Conservation (phyloP, 257 asterid species). For the Eucommia ulmoides region DNA sequence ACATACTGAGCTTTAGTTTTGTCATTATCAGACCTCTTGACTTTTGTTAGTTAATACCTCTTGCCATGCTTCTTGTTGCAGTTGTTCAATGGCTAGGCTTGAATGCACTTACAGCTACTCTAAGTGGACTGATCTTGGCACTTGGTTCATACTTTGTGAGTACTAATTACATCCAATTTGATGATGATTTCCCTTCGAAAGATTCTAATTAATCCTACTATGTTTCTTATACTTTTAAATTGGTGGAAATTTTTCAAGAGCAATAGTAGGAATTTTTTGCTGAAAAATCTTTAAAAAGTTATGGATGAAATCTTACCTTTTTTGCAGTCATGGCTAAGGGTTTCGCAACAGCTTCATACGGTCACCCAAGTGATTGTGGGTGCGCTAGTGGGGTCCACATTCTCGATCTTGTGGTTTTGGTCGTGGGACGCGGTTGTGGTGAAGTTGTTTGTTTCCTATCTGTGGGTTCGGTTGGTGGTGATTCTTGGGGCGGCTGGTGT, state of each 20-base stretch:
- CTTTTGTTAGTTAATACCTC: not conserved
- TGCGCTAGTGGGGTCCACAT: conserved; percentile 40
- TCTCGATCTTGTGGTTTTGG: conserved; percentile 58
- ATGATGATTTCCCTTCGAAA: too few relatives aligned
- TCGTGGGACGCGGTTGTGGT: conserved; percentile 38
- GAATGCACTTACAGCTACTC: conserved; percentile 32
- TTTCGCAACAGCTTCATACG: conserved; percentile 60
- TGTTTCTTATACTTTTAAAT: too few relatives aligned
- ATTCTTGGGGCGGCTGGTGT: conserved; percentile 23
- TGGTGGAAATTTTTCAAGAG: too few relatives aligned
- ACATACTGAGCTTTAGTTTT: too few relatives aligned
- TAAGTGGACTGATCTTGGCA: conserved; percentile 23
- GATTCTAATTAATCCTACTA: too few relatives aligned
- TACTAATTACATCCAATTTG: too few relatives aligned
- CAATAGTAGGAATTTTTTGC: too few relatives aligned
- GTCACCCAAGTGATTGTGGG: conserved; percentile 65
- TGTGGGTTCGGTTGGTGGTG: conserved; percentile 37
- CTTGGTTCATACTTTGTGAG: conserved; percentile 68
- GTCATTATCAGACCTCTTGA: not conserved
- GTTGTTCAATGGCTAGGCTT: conserved; percentile 47
- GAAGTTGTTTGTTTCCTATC: conserved; percentile 21
- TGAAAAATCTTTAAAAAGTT: too few relatives aligned
- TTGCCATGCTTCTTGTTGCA: conserved; percentile 18
- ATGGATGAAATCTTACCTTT: too few relatives aligned
- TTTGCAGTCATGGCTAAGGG: conserved; percentile 83